Evolutionary conservation across 2,329 filamentous ascomycete genomes (phyloP).

Genomic region (Alternaria gaisen): DNA sequence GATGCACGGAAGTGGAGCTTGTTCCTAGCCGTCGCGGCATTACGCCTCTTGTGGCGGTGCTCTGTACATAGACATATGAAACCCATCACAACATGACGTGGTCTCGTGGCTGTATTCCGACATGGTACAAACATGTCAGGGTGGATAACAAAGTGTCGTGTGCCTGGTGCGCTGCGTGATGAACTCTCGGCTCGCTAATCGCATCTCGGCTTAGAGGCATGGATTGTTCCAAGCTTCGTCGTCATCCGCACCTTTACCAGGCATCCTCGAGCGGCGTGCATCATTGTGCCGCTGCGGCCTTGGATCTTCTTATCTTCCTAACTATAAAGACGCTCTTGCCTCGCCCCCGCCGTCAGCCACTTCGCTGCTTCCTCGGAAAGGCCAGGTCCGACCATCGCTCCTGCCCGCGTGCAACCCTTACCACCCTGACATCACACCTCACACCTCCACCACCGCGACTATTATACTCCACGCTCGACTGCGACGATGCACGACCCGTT

Average conservation of each 20-base stretch:
- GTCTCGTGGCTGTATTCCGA: conserved; percentile 28
- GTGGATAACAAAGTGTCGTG: conserved; percentile 26
- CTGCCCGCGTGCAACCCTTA: conserved; percentile 13
- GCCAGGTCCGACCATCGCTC: conserved; percentile 6
- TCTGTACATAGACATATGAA: background rate
- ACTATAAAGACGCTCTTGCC: conserved; percentile 21
- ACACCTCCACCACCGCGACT: conserved; percentile 6
- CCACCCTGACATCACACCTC: conserved; percentile 15
- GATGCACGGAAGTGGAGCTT: background rate
- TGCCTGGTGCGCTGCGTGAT: conserved; percentile 28
- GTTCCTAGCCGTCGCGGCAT: background rate
- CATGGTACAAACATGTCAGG: conserved; percentile 8
- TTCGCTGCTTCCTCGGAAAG: conserved; percentile 11
- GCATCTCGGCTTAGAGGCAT: conserved; percentile 19
- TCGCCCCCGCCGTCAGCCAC: conserved; percentile 6
- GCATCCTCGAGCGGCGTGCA: conserved; percentile 22
- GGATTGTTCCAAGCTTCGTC: conserved; percentile 13
- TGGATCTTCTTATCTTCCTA: conserved; percentile 4
- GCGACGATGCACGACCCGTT: conserved; percentile 76
- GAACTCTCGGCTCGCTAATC: conserved; percentile 26
- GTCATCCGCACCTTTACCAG: conserved; percentile 22
- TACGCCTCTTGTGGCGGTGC: conserved; percentile 23
- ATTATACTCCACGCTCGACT: conserved; percentile 5
- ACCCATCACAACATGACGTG: conserved; percentile 32
- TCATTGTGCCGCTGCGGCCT: conserved; percentile 17